Evolutionary conservation across 192 early-diverging fungal genomes (phyloP).

Genomic region (Coemansia sp.): DNA sequence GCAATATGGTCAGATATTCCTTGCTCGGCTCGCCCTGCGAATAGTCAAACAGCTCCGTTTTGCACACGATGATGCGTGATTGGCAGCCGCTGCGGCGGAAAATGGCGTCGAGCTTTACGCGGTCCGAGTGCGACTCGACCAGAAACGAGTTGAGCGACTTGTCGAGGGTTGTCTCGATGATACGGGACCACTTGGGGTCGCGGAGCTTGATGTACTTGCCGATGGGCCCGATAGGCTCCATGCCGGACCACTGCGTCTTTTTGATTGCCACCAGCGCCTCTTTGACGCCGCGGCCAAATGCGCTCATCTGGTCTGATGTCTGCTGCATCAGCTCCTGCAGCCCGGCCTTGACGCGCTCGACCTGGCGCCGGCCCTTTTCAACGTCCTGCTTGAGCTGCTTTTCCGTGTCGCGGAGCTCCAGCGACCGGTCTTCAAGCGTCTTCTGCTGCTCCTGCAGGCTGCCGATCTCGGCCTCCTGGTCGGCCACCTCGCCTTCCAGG

Average conservation of each 20-base stretch:
- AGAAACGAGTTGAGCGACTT: conserved; percentile 63
- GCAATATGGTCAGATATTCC: conserved; percentile 62
- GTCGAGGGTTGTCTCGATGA: conserved; percentile 66
- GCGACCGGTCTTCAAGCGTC: conserved; percentile 18
- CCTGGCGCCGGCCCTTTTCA: conserved; percentile 13
- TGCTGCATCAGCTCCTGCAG: conserved; percentile 59
- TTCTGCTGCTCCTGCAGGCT: conserved; percentile 33
- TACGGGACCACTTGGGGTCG: conserved; percentile 55
- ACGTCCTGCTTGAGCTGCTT: conserved; percentile 9
- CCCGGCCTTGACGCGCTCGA: conserved; percentile 19
- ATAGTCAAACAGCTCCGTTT: conserved; percentile 67
- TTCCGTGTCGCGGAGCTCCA: conserved; percentile 22
- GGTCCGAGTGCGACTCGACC: conserved; percentile 67
- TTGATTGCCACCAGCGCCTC: conserved; percentile 59
- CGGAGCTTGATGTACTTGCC: conserved; percentile 63
- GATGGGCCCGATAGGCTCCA: conserved; percentile 67
- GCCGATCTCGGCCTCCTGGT: conserved; percentile 29
- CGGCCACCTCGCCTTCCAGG: conserved; percentile 26
- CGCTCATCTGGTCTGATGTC: conserved; percentile 63
- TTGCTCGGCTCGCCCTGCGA: conserved; percentile 60
- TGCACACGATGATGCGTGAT: conserved; percentile 62
- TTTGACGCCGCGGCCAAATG: conserved; percentile 69
- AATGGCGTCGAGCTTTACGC: conserved; percentile 54
- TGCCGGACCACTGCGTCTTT: conserved; percentile 42
- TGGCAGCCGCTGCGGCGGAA: conserved; percentile 51